Conservation (phyloP, 2,329 filamentous ascomycete genomes). For the Diaporthe longicolla region DNA sequence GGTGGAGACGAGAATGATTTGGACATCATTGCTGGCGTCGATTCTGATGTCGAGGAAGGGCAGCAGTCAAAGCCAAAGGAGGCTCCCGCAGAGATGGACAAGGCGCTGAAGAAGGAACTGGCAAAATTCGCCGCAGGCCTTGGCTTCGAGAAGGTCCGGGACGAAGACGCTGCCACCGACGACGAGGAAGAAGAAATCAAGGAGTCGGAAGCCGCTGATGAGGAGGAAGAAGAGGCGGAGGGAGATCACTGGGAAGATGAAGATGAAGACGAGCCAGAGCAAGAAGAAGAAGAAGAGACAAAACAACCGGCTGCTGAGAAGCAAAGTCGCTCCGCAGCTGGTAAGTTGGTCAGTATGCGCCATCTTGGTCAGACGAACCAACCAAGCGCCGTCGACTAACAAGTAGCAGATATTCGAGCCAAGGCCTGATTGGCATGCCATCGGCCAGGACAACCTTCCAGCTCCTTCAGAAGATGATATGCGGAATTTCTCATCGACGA, state of each 20-base stretch:
- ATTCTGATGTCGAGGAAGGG: conserved; percentile 64
- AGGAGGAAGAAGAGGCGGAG: conserved; percentile 46
- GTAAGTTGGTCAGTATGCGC: conserved; percentile 59
- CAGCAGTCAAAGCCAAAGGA: conserved; percentile 48
- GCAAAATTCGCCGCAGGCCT: conserved; percentile 66
- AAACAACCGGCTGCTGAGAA: conserved; percentile 47
- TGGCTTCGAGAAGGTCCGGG: conserved; percentile 60
- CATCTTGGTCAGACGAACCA: conserved; percentile 38
- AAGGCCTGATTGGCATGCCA: conserved; percentile 70
- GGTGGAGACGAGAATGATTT: conserved; percentile 77
- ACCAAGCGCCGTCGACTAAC: conserved; percentile 42
- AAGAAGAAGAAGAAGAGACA: conserved; percentile 45
- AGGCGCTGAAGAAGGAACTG: conserved; percentile 62
- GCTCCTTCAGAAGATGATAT: conserved; percentile 60
- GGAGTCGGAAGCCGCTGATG: conserved; percentile 49
- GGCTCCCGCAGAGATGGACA: conserved; percentile 45
- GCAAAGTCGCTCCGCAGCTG: conserved; percentile 48
- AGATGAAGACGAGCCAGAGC: conserved; percentile 51
- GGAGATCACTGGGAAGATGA: conserved; percentile 54
- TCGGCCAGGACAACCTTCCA: conserved; percentile 60
- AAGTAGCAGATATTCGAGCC: conserved; percentile 66
- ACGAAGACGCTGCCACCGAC: conserved; percentile 56
- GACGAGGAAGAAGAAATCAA: conserved; percentile 52
- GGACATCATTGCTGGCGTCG: conserved; percentile 70
- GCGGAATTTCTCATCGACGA: conserved; percentile 58